Evolutionary conservation across 768 basidiomycete genomes (phyloP).

Genomic region (Clathrus columnatus): DNA sequence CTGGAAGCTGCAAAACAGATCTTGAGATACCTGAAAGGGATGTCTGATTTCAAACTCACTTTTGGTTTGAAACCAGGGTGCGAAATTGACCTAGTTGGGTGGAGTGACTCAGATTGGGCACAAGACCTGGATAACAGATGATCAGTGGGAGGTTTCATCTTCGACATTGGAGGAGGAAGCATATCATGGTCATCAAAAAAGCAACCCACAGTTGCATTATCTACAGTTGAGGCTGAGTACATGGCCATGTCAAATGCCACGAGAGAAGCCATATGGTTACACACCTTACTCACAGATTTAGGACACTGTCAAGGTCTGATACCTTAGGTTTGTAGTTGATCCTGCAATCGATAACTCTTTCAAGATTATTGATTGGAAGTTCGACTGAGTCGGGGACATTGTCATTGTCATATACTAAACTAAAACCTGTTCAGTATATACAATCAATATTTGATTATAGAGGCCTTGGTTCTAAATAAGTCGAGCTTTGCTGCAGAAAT

Average conservation of each 20-base stretch:
- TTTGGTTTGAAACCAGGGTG: conserved; percentile 7
- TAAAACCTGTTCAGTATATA: too few species aligned
- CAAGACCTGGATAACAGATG: conserved; percentile 12
- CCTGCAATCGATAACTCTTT: too few species aligned
- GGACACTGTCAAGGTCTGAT: too few species aligned
- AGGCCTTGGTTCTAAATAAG: too few species aligned
- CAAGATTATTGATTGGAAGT: too few species aligned
- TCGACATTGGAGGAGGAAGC: conserved; percentile 14
- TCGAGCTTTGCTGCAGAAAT: too few species aligned
- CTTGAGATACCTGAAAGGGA: conserved; percentile 33
- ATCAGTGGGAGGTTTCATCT: conserved; percentile 22
- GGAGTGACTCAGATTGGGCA: conserved; percentile 14
- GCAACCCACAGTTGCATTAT: conserved; percentile 20
- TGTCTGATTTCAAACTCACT: conserved; percentile 22
- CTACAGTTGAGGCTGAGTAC: conserved; percentile 23
- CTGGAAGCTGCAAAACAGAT: conserved; percentile 29
- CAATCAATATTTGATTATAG: too few species aligned
- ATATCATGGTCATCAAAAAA: conserved; percentile 19
- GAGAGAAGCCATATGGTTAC: conserved; percentile 10
- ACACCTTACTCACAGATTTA: conserved; percentile 13
- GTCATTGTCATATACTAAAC: too few species aligned
- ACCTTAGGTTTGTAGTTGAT: too few species aligned
- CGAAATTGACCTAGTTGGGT: not conserved
- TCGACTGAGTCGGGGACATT: too few species aligned
- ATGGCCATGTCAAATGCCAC: conserved; percentile 16